Percentiles rank a stretch among this genome's conserved stretches.
Evolutionary conservation across 2,329 filamentous ascomycete species (phyloP).

Genomic region (Saccharata proteae): DNA sequence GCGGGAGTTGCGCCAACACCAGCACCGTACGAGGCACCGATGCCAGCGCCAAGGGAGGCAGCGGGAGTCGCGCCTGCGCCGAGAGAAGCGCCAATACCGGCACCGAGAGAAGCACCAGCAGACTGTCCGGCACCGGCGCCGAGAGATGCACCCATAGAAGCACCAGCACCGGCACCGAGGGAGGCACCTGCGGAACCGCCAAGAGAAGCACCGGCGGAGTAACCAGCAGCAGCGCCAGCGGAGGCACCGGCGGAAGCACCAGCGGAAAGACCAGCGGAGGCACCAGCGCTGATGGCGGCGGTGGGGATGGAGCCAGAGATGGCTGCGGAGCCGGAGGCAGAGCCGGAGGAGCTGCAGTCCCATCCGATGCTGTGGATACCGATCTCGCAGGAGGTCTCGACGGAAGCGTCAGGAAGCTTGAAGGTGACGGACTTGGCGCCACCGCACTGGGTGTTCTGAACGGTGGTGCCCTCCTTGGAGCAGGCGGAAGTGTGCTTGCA

Average conservation of each 20-base stretch:
- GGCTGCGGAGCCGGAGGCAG: slow-evolving; percentile 10
- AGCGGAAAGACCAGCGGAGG: not conserved
- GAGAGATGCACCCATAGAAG: no score
- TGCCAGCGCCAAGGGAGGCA: not conserved
- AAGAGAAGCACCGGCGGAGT: slow-evolving; percentile 2
- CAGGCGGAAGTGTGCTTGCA: slow-evolving; percentile 71
- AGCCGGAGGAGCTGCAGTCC: slow-evolving; percentile 44
- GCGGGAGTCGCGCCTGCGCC: slow-evolving; percentile 1
- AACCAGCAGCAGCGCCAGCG: not conserved
- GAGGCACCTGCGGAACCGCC: slow-evolving; percentile 5
- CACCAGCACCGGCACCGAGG: not conserved
- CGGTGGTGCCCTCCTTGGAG: slow-evolving; percentile 51
- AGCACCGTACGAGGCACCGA: slow-evolving; percentile 2
- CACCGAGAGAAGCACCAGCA: not conserved
- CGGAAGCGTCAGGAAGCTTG: slow-evolving; percentile 39
- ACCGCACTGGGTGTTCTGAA: slow-evolving; percentile 84
- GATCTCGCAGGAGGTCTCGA: slow-evolving; percentile 53
- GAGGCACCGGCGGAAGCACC: slow-evolving; percentile 2
- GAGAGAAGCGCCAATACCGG: not conserved
- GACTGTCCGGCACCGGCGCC: not conserved
- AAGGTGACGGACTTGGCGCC: slow-evolving; percentile 75
- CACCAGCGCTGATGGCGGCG: not conserved
- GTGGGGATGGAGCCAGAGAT: slow-evolving; percentile 10
- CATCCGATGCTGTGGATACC: slow-evolving; percentile 65
- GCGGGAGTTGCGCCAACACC: no score